A percentile compares a stretch with the other conserved stretches of the same genome.
phyloP scores from a whole-genome alignment of 2,329 filamentous ascomycete genomes.

The Alternaria incomplexa region DNA sequence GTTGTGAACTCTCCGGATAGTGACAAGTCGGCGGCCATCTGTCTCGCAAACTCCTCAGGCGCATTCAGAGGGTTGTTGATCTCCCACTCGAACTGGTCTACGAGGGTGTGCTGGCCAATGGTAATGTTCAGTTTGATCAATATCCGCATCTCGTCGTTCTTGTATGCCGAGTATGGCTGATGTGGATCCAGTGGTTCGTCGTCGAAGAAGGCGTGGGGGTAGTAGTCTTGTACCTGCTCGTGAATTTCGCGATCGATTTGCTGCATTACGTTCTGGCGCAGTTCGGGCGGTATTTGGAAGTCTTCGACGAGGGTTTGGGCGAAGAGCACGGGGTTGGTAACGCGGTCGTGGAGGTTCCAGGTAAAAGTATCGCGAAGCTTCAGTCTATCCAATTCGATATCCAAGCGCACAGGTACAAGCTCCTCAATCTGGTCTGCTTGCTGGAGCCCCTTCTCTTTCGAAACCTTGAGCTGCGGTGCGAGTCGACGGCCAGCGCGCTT shows the following conservation, averaged over 20 bases:
- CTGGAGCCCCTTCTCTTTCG: slow-evolving; percentile 79
- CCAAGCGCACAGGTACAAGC: slow-evolving; percentile 85
- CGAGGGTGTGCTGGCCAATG: slow-evolving; percentile 89
- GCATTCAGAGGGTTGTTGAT: slow-evolving; percentile 95
- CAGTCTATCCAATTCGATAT: slow-evolving; percentile 95
- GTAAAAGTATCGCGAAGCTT: slow-evolving; percentile 97
- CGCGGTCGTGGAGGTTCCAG: slow-evolving; percentile 94
- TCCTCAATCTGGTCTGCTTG: slow-evolving; percentile 93
- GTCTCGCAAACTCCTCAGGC: slow-evolving; percentile 89
- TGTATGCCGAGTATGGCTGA: slow-evolving; percentile 90
- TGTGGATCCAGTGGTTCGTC: slow-evolving; percentile 90
- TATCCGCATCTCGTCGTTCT: slow-evolving; percentile 98
- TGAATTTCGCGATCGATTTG: slow-evolving; percentile 77
- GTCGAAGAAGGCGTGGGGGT: slow-evolving; percentile 87
- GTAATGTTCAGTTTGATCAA: slow-evolving; percentile 96
- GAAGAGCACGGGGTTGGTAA: slow-evolving; percentile 80
- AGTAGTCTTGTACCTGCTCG: slow-evolving; percentile 92
- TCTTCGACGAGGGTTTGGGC: slow-evolving; percentile 91
- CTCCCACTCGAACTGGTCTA: slow-evolving; percentile 99
- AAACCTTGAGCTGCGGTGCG: slow-evolving; percentile 74
- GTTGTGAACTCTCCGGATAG: slow-evolving; percentile 95
- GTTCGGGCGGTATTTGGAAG: slow-evolving; percentile 73
- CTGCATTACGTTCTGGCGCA: slow-evolving; percentile 61
- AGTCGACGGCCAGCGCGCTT: slow-evolving; percentile 77
- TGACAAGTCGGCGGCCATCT: slow-evolving; percentile 88